Evolutionary conservation across 1,284 basidiomycete genomes (phyloP).

Genomic region (Rhodofomes roseus): DNA sequence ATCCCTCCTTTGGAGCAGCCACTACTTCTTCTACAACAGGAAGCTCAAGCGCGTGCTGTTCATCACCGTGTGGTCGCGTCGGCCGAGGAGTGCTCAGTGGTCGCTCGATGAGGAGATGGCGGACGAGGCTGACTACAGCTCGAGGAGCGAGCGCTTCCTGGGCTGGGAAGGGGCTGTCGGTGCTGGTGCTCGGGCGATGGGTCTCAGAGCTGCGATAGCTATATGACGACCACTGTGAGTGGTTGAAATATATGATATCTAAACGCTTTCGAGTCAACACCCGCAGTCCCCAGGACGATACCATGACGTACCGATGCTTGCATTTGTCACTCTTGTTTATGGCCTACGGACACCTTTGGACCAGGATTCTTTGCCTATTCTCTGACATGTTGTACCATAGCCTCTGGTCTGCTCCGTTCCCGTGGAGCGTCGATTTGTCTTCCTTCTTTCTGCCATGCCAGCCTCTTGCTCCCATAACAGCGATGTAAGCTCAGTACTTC

Average conservation of each 20-base stretch:
- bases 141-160: constrained; percentile 53
- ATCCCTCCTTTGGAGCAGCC: constrained; percentile 93
- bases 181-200: constrained; percentile 74
- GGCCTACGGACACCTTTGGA: not conserved
- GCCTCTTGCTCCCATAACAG: constrained; percentile 6
- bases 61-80: constrained; percentile 85
- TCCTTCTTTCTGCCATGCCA: not conserved
- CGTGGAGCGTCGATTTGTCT: not conserved
- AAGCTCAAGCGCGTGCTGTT: constrained; percentile 93
- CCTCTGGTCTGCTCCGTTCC: constrained; percentile 8
- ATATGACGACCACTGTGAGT: not conserved
- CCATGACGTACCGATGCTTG: not conserved
- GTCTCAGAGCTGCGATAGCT: constrained; percentile 34
- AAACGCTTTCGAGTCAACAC: not conserved
- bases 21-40: constrained; percentile 96
- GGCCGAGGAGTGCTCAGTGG: constrained; percentile 58
- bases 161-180: constrained; percentile 75
- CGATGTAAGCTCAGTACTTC: constrained; percentile 3
- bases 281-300: too few species aligned
- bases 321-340: not conserved
- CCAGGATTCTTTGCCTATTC: not conserved
- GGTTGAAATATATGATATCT: not conserved
- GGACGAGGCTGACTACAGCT: constrained; percentile 29
- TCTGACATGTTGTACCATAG: constrained; percentile 2
- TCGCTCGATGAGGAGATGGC: constrained; percentile 39